Percentiles rank a stretch among this genome's conserved stretches.
Conservation (phyloP, 1,139 yeast species). For the Eremothecium gossypii region DNA sequence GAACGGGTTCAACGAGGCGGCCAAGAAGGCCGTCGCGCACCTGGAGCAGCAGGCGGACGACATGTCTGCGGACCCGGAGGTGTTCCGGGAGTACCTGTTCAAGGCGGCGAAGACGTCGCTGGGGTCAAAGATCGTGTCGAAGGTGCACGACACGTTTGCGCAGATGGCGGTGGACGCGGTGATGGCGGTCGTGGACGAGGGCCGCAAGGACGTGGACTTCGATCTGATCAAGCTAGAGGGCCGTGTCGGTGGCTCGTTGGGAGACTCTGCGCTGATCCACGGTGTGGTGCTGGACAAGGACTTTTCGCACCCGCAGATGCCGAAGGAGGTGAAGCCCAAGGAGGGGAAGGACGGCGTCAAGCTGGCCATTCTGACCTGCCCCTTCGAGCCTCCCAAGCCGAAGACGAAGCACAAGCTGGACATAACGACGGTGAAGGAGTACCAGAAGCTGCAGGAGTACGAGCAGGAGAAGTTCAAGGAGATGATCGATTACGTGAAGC, state of each 20-base stretch:
- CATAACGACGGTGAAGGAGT: conserved; percentile 86
- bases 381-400: conserved; percentile 99
- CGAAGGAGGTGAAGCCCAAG: conserved; percentile 45
- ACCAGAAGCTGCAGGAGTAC: conserved; percentile 77
- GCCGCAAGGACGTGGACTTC: conserved; percentile 90
- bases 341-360: conserved; percentile 53
- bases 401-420: conserved; percentile 96
- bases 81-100: conserved; percentile 48
- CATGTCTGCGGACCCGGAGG: conserved; percentile 28
- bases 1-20: conserved; percentile 95
- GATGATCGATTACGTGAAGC: conserved; percentile 82
- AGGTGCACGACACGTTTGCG: conserved; percentile 88
- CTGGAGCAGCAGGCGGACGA: conserved; percentile 61
- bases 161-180: conserved; percentile 97
- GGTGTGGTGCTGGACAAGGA: conserved; percentile 95
- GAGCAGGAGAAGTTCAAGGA: conserved; percentile 85
- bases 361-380: conserved; percentile 92
- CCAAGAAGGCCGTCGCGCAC: conserved; percentile 75
- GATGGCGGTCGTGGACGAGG: conserved; percentile 81
- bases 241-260: conserved; percentile 88
- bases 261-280: conserved; percentile 72
- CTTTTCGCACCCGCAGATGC: conserved; percentile 98
- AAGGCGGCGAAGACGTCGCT: conserved; percentile 91
- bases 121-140: conserved; percentile 93
- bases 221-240: conserved; percentile 93